A percentile compares a stretch with the other conserved stretches of the same genome.
phyloP scores from a whole-genome alignment of 306 rosid genomes.

The Acacia crassicarpa region DNA sequence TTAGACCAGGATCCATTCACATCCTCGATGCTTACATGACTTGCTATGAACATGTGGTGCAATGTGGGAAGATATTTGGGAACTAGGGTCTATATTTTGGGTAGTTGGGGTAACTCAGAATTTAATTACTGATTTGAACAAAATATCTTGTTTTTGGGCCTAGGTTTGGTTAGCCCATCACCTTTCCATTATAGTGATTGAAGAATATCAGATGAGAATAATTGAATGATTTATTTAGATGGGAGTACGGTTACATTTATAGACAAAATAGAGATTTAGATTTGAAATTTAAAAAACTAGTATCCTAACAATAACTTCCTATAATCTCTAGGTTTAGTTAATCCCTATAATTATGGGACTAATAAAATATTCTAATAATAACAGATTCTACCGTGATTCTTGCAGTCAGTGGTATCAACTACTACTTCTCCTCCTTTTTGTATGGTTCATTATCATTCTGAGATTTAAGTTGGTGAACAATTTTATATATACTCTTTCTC shows the following conservation, averaged over 20 bases:
- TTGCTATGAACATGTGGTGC: not conserved
- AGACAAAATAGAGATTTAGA: too few relatives aligned
- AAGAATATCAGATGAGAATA: too few relatives aligned
- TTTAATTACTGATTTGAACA: not conserved
- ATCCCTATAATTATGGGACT: too few relatives aligned
- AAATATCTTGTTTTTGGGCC: not conserved
- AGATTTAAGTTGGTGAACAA: not conserved
- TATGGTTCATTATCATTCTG: not conserved
- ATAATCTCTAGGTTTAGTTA: too few relatives aligned
- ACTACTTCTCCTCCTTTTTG: conserved; percentile 4
- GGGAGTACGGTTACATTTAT: too few relatives aligned
- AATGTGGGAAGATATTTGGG: not conserved
- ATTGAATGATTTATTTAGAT: too few relatives aligned
- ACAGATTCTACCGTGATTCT: too few relatives aligned
- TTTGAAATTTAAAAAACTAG: too few relatives aligned
- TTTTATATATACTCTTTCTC: conserved; percentile 14
- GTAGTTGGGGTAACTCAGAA: not conserved
- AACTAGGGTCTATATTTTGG: not conserved
- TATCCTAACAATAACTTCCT: too few relatives aligned
- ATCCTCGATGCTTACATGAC: conserved; percentile 17
- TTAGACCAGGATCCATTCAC: not conserved
- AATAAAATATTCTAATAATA: too few relatives aligned
- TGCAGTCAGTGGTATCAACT: conserved; percentile 6
- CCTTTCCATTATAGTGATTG: conserved; percentile 3
- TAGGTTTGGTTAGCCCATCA: not conserved